phyloP scores from a whole-genome alignment of 2,329 filamentous ascomycete species.

The Colletotrichum sp. region DNA sequence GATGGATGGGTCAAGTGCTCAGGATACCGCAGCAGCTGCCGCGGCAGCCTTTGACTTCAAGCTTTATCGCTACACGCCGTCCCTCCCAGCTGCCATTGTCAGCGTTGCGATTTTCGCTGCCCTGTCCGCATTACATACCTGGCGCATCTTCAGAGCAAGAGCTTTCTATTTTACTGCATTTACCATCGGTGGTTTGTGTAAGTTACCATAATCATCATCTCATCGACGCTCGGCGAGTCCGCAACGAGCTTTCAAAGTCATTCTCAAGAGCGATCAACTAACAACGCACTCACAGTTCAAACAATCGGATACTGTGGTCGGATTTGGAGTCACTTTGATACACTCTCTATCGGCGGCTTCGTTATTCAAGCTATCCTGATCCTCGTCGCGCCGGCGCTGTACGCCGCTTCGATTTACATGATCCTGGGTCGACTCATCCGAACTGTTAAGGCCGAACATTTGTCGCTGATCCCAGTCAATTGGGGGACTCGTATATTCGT shows the following conservation, averaged over 20 bases:
- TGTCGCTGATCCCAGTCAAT: constrained; percentile 22
- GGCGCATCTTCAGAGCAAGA: constrained; percentile 5
- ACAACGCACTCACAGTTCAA: neutral
- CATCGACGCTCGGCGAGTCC: neutral
- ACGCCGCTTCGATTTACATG: constrained; percentile 24
- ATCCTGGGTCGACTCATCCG: constrained; percentile 36
- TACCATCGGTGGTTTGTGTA: constrained; percentile 20
- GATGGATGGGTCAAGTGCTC: neutral
- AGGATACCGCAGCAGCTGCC: neutral
- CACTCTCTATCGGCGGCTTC: constrained; percentile 19
- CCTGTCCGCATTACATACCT: neutral
- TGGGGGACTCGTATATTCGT: constrained; percentile 55
- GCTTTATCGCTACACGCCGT: constrained; percentile 22
- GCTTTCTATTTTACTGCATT: constrained; percentile 22
- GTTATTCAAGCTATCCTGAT: constrained; percentile 28
- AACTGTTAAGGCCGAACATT: constrained; percentile 25
- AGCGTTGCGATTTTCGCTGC: constrained; percentile 6
- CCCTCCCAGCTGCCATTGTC: constrained; percentile 12
- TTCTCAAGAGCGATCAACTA: neutral
- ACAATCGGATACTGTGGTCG: constrained; percentile 27
- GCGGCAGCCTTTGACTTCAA: constrained; percentile 13
- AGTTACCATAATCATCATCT: neutral
- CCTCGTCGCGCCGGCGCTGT: constrained; percentile 24
- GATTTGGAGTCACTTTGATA: constrained; percentile 21
- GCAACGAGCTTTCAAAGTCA: accelerated